Evolutionary conservation across 495 filamentous ascomycete genomes (phyloP).

Genomic region (Tuber borchii): DNA sequence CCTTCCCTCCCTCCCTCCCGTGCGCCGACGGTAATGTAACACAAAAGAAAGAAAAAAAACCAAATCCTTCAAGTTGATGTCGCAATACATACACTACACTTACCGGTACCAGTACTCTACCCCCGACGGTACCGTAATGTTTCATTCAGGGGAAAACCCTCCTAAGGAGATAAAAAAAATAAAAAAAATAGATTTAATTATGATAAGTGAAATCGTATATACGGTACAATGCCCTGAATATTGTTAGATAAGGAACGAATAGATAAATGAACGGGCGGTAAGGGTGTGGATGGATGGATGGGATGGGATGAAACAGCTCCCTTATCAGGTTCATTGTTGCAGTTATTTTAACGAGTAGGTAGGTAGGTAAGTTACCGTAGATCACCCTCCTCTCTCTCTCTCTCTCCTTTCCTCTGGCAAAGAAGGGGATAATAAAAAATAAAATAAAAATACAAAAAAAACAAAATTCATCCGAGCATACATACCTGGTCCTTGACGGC

Average conservation of each 20-base stretch:
- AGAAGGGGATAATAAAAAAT: not conserved
- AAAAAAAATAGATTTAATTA: not conserved
- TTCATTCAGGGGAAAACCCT: not conserved
- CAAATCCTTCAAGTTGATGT: not conserved
- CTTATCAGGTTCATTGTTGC: not conserved
- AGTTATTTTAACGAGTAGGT: too few relatives aligned
- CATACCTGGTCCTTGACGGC: not conserved
- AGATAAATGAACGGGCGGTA: not conserved
- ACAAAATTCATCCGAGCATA: not conserved
- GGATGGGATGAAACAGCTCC: not conserved
- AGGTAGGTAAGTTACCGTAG: not conserved
- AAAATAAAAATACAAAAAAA: not conserved
- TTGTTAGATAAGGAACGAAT: not conserved
- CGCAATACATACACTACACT: not conserved
- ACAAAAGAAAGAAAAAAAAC: not conserved
- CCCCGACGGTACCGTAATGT: not conserved
- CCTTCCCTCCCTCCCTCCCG: too few relatives aligned
- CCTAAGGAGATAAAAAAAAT: not conserved
- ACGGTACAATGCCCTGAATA: too few relatives aligned
- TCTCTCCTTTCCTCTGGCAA: too few relatives aligned
- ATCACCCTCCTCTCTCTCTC: not conserved
- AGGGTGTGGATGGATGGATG: not conserved
- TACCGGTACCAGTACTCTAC: not conserved
- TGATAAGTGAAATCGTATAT: not conserved
- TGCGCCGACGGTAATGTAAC: too few relatives aligned